phyloP scores from a whole-genome alignment of 345 rosid genomes.

The Cardamine occulta region DNA sequence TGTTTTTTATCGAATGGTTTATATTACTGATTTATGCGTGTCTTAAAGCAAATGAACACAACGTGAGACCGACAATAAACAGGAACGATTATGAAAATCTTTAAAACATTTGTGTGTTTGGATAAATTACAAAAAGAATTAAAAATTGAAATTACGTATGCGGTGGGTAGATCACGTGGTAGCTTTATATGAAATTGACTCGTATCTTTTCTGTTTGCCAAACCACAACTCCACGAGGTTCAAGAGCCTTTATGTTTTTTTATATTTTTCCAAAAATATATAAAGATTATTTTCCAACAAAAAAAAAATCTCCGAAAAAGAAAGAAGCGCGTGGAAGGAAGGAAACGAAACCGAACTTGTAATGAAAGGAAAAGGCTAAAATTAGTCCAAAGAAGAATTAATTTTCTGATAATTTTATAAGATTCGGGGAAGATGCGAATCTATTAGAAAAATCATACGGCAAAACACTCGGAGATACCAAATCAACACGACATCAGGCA shows the following conservation, averaged over 20 bases:
- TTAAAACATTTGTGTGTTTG: neutral
- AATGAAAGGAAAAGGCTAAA: too few relatives aligned
- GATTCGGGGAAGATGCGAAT: constrained; percentile 11
- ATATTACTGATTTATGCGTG: neutral
- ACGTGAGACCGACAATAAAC: neutral
- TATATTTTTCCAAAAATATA: too few relatives aligned
- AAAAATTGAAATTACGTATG: constrained; percentile 14
- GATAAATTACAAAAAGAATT: neutral
- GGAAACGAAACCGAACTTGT: too few relatives aligned
- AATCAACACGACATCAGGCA: constrained; percentile 15
- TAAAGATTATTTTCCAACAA: too few relatives aligned
- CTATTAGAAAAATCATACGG: neutral
- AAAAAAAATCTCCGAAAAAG: neutral
- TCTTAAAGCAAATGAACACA: neutral
- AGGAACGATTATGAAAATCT: neutral
- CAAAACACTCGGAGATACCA: constrained; percentile 32
- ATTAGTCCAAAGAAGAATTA: neutral
- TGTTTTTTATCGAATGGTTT: neutral
- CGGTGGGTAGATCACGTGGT: constrained; percentile 26
- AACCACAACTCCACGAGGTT: neutral
- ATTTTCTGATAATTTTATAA: neutral
- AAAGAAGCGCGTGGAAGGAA: too few relatives aligned
- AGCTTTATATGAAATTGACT: neutral
- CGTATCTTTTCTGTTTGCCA: neutral
- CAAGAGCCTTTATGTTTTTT: too few relatives aligned